Evolutionary conservation across 2,329 filamentous ascomycete genomes (phyloP).

Genomic region (Cercospora sp.): DNA sequence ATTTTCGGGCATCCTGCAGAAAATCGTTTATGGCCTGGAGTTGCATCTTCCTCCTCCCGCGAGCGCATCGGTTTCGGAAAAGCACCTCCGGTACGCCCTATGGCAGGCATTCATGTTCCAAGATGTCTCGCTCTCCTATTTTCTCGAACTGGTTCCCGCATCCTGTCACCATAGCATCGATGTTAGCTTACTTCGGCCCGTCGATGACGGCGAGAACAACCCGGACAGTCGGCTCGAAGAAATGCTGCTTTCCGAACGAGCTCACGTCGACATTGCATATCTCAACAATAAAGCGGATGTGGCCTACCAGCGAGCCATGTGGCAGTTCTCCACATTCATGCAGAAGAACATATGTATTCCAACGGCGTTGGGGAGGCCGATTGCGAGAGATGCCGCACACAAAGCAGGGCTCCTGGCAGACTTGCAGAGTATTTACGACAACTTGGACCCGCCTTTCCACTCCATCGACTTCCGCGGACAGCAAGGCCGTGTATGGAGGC

Average conservation of each 20-base stretch:
- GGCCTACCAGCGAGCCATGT: background rate
- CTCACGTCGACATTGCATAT: background rate
- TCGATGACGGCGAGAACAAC: background rate
- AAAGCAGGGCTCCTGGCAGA: background rate
- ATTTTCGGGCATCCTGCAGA: constrained; percentile 72
- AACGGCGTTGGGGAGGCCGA: background rate
- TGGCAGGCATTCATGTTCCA: constrained; percentile 80
- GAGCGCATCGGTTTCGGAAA: constrained; percentile 57
- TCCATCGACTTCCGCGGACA: background rate
- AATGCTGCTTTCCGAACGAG: background rate
- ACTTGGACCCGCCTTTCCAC: background rate
- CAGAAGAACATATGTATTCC: background rate
- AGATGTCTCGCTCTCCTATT: constrained; percentile 76
- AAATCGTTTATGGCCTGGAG: constrained; percentile 78
- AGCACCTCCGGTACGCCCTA: constrained; percentile 73
- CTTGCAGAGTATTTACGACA: background rate
- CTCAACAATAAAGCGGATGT: background rate
- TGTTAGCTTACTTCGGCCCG: background rate
- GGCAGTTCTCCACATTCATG: background rate
- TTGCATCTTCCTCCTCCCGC: constrained; percentile 75
- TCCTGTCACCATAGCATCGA: background rate
- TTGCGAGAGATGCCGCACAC: background rate
- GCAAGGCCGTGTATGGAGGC: background rate
- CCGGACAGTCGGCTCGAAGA: background rate
- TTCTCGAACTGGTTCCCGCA: constrained; percentile 55